A percentile compares a stretch with the other conserved stretches of the same genome.
Conservation (phyloP, 257 asterid genomes). For the Voacanga thouarsii region DNA sequence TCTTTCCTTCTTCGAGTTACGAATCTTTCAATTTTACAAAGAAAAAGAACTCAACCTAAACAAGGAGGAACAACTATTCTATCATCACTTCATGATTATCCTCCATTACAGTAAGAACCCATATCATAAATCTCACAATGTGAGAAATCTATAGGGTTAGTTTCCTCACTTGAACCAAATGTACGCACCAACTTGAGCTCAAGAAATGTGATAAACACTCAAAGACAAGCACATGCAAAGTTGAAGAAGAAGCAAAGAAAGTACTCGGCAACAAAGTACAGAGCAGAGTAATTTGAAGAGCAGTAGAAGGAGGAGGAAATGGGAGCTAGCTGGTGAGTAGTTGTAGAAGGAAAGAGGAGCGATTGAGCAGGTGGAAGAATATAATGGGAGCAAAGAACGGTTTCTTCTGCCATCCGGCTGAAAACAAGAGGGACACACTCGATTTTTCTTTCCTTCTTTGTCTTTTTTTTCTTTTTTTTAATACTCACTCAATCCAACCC, state of each 20-base stretch:
- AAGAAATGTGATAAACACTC: neutral
- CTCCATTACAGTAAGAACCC: conserved; percentile 5
- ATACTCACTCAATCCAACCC: neutral
- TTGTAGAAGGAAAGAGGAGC: conserved; percentile 9
- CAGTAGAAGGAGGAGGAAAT: neutral
- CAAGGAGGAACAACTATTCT: neutral
- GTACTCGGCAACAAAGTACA: neutral
- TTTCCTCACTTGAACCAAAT: neutral
- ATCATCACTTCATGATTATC: neutral
- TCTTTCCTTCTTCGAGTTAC: neutral
- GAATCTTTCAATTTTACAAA: conserved; percentile 10
- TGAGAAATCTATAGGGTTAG: neutral
- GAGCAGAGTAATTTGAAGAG: neutral
- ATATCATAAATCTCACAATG: conserved; percentile 7
- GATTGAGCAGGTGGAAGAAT: conserved; percentile 66
- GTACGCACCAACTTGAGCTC: neutral
- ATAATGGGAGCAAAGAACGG: conserved; percentile 77
- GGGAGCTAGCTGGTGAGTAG: conserved; percentile 21
- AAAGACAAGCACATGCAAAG: conserved; percentile 7
- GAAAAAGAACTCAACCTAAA: neutral
- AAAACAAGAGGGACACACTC: conserved; percentile 48
- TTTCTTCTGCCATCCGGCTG: conserved; percentile 88
- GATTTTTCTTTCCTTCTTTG: neutral
- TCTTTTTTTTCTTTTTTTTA: neutral
- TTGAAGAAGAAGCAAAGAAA: neutral